Conservation (phyloP, 352 stramenopile species). For the Phytophthora foliorum region DNA sequence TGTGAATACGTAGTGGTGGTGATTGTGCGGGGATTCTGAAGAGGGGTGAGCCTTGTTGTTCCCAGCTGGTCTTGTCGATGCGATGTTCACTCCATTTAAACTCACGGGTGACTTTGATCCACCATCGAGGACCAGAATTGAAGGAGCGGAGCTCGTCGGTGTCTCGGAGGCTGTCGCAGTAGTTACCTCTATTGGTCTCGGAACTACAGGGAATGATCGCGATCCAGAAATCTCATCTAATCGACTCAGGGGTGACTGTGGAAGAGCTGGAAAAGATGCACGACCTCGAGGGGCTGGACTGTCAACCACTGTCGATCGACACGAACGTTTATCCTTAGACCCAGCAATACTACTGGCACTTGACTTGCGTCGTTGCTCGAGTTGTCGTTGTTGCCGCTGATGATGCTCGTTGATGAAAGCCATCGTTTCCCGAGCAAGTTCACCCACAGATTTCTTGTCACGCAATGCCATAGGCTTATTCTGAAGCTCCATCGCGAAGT, state of each 20-base stretch:
- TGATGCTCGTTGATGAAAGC: slow-evolving; percentile 56
- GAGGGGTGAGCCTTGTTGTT: slow-evolving; percentile 26
- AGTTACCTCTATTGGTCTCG: neutral
- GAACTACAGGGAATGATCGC: neutral
- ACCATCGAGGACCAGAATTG: slow-evolving; percentile 24
- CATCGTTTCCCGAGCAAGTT: slow-evolving; percentile 71
- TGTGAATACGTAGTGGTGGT: slow-evolving; percentile 59
- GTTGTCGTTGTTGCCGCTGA: slow-evolving; percentile 29
- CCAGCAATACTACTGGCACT: neutral
- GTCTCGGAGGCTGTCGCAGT: neutral
- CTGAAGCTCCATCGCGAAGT: slow-evolving; percentile 68
- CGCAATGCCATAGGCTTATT: slow-evolving; percentile 40
- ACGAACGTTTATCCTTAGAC: slow-evolving; percentile 1
- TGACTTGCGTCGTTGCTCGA: slow-evolving; percentile 18
- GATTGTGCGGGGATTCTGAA: slow-evolving; percentile 12
- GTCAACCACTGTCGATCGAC: neutral
- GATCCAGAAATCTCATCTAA: neutral
- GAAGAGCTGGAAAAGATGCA: slow-evolving; percentile 29
- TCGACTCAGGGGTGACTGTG: slow-evolving; percentile 21
- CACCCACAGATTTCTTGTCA: slow-evolving; percentile 64
- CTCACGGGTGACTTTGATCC: slow-evolving; percentile 29
- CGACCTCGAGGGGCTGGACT: slow-evolving; percentile 8
- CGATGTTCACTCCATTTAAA: slow-evolving; percentile 43
- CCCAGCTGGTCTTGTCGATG: slow-evolving; percentile 41
- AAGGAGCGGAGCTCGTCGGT: neutral